Base-by-base conservation (phyloP, 2,329 filamentous ascomycete genomes). In the Oidium heveae region DNA sequence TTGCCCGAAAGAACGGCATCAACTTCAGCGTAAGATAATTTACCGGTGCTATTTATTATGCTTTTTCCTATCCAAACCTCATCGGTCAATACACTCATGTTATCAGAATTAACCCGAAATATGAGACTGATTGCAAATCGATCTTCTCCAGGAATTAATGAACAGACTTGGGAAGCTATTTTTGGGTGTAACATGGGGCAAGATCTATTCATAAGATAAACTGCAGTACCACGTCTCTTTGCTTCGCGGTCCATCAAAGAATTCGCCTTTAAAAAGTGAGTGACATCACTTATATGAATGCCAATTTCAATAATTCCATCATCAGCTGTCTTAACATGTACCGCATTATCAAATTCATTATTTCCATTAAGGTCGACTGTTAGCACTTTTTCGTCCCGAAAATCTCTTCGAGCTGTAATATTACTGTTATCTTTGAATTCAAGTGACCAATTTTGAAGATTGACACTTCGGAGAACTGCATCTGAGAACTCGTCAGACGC, bases 401-500 rank as follows among this genome's bases (percentile, higher is more conserved):
- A 94, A 66, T 98, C 91, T 57, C 86, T 86, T 61, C 91, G 86
- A 57, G 77, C 73, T 55, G 79, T 73, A 41, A 95, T 66, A 49
- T 75, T 74, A 47, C 79, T 74, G 63, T 93, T 86, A 37, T 85
- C 82, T 65, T 98, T 89, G 63, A 82, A 85, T 41, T 78, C 76
- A 54, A 95, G 71, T 15, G 86, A 83, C 89, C 89, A 96, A 61
- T 94, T 85, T 59, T 94, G 86, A 61, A 87, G 82, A 41, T 86
- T 86, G 59, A 96, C 85, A 65, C 86, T 96, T 67, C 89, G 87
- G 59, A 94, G 71, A 52, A 98, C 91, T 55, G 91, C 89, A 63
- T 98, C 91, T 5, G 89, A 94, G 68, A 98, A 98, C 60, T 96
- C 91, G 64, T 98, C 91, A 0, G 88, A 88, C 15, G 85, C 84